Conservation (phyloP, 1,284 basidiomycete genomes). For the Microbotryum violaceum region DNA sequence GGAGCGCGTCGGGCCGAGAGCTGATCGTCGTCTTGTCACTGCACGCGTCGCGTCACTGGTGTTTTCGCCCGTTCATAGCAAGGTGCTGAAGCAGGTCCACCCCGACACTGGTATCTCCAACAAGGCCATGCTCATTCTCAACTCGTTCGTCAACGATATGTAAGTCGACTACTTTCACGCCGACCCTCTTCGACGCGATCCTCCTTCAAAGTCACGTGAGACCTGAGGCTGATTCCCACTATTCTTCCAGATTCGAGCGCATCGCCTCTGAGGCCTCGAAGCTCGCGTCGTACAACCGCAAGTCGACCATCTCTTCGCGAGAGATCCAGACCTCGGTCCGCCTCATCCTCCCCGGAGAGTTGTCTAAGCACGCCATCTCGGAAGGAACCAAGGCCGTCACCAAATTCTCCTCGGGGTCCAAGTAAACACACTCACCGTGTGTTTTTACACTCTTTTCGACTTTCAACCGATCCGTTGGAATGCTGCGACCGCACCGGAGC, state of each 20-base stretch:
- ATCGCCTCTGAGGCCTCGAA: constrained; percentile 81
- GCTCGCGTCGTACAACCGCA: constrained; percentile 86
- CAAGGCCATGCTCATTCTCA: constrained; percentile 92
- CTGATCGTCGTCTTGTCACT: too few species aligned
- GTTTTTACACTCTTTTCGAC: too few species aligned
- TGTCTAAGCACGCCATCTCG: constrained; percentile 74
- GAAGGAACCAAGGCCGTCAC: constrained; percentile 57
- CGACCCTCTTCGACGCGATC: too few species aligned
- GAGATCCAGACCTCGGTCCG: constrained; percentile 89
- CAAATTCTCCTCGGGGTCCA: too few species aligned
- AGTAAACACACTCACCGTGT: too few species aligned
- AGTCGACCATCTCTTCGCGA: constrained; percentile 86
- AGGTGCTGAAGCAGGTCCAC: constrained; percentile 80
- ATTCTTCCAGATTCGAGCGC: constrained; percentile 58
- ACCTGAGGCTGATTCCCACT: not conserved
- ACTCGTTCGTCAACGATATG: constrained; percentile 51
- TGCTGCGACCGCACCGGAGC: too few species aligned
- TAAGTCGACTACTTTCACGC: constrained; percentile 4
- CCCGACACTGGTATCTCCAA: constrained; percentile 95
- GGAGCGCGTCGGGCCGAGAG: too few species aligned
- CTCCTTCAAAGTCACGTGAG: not conserved
- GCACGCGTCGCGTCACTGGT: constrained; percentile 10
- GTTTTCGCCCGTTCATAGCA: constrained; percentile 17
- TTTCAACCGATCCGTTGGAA: too few species aligned
- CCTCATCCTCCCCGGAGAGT: constrained; percentile 76